Evolutionary conservation across 805 yeast species (phyloP).

Genomic region (Candida hungchunana): DNA sequence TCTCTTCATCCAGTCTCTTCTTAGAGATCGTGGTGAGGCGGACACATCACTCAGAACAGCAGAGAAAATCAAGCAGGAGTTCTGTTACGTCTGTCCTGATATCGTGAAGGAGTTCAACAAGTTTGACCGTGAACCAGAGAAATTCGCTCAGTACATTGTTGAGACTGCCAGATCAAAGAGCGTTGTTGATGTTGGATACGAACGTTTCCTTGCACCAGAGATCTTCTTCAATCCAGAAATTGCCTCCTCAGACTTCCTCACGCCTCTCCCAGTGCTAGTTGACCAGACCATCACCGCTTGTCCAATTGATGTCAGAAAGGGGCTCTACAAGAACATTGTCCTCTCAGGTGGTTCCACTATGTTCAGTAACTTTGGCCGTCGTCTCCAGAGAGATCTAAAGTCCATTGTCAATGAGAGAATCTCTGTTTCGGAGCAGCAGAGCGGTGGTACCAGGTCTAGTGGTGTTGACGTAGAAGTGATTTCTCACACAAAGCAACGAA

Average conservation of each 20-base stretch:
- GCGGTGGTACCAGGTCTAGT: constrained; percentile 60
- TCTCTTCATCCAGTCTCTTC: constrained; percentile 81
- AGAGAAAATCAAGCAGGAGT: constrained; percentile 93
- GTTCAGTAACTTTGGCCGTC: constrained; percentile 97
- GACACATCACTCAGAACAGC: constrained; percentile 95
- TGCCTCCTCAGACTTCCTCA: constrained; percentile 88
- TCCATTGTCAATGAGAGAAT: constrained; percentile 85
- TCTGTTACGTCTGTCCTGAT: constrained; percentile 96
- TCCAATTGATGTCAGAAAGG: constrained; percentile 97
- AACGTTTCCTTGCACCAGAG: constrained; percentile 97
- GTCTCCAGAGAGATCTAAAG: constrained; percentile 93
- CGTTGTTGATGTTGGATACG: constrained; percentile 94
- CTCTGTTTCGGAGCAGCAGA: constrained; percentile 67
- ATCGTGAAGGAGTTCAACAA: constrained; percentile 94
- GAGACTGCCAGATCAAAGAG: constrained; percentile 62
- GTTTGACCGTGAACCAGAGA: constrained; percentile 89
- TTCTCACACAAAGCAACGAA: constrained; percentile 93
- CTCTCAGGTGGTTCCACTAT: constrained; percentile 97
- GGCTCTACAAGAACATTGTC: constrained; percentile 91
- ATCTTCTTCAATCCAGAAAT: constrained; percentile 98
- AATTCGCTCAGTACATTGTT: constrained; percentile 88
- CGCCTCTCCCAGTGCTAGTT: constrained; percentile 94
- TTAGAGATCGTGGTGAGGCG: constrained; percentile 95
- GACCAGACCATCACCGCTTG: constrained; percentile 93
- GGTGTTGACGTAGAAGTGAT: constrained; percentile 98